Evolutionary conservation across 352 stramenopile species (phyloP).

Genomic region (Phytophthora agathidicida): DNA sequence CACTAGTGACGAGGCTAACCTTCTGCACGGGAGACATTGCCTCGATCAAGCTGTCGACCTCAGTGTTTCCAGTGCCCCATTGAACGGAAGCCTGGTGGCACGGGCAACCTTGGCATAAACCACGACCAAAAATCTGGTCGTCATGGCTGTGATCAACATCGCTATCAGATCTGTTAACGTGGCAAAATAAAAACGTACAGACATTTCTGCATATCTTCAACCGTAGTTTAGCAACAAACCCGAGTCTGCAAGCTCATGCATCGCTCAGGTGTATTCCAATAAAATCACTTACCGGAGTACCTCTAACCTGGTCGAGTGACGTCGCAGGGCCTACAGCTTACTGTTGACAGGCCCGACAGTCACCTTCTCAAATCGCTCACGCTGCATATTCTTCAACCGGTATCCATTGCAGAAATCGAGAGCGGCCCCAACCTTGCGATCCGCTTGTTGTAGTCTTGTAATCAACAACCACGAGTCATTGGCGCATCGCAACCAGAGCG

Average conservation of each 20-base stretch:
- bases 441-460: slow-evolving; percentile 69
- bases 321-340: slow-evolving; percentile 35
- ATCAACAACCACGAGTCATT: slow-evolving; percentile 67
- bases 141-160: not conserved
- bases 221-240: too few relatives aligned
- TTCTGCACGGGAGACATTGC: slow-evolving; percentile 17
- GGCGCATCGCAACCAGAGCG: slow-evolving; percentile 72
- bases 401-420: slow-evolving; percentile 86
- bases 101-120: slow-evolving; percentile 1
- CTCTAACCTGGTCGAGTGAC: too few relatives aligned
- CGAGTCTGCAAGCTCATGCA: too few relatives aligned
- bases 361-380: slow-evolving; percentile 48
- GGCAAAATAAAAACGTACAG: not conserved
- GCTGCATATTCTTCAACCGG: slow-evolving; percentile 68
- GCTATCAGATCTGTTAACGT: not conserved
- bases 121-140: too few relatives aligned
- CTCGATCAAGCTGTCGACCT: slow-evolving; percentile 14
- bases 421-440: slow-evolving; percentile 63
- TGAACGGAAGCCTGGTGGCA: slow-evolving; percentile 3
- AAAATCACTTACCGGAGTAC: too few relatives aligned
- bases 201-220: too few relatives aligned
- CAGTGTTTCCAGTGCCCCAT: slow-evolving; percentile 17
- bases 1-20: slow-evolving; percentile 15
- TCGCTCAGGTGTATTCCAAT: too few relatives aligned
- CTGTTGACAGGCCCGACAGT: slow-evolving; percentile 11